Base-by-base conservation (phyloP, 225 moss, liverwort and hornwort species). In the Neckera pumila region DNA sequence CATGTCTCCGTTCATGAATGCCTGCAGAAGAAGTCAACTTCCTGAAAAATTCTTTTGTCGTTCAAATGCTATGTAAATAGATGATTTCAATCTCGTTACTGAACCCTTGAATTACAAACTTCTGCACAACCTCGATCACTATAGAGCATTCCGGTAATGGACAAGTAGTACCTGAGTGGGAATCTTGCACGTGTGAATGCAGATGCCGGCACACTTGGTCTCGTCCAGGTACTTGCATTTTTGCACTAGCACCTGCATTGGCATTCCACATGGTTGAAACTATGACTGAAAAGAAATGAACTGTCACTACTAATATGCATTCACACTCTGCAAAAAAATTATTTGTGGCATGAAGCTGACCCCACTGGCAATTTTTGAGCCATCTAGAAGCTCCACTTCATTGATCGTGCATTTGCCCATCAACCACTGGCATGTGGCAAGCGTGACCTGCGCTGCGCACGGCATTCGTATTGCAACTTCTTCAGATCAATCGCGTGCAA, bases 191-290 rank as follows among this genome's bases (percentile, higher is more conserved):
- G 96, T 95, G 89, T 98, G 97, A 62, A 95, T 98, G 92, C 98
- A 98, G 72, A 97, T 96, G 84, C 98, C 98, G 65, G 98, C 98
- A 89, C 98, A 98, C 88, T 97, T 95, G 58, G 93, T 97, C 90
- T 93, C 95, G 76, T 97, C 96, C 67, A 98, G 86, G 79, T 96
- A 98, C 90, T 96, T 96, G 92, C 97, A 98, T 86, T 96, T 92
- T 80, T 96, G 94, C 59, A 98, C 96, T 82, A 92, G 82, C 69
- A 98, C 98, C 98, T 98, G 91, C 82, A 87, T 85, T 67, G n/a
- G 76, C 88, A 90, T 75, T 43, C 80, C 86, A 84, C 60, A 84
- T 25, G n/a, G 34, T 89, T 79, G 51, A 15, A 83, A 83, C 79
- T 49, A 70, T 60, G 53, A 56, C 62, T 43, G 78, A 81, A 71